Percentiles rank a stretch among this genome's conserved stretches.
phyloP scores from a whole-genome alignment of 177 flowering plant species.

The Telopea speciosissima region DNA sequence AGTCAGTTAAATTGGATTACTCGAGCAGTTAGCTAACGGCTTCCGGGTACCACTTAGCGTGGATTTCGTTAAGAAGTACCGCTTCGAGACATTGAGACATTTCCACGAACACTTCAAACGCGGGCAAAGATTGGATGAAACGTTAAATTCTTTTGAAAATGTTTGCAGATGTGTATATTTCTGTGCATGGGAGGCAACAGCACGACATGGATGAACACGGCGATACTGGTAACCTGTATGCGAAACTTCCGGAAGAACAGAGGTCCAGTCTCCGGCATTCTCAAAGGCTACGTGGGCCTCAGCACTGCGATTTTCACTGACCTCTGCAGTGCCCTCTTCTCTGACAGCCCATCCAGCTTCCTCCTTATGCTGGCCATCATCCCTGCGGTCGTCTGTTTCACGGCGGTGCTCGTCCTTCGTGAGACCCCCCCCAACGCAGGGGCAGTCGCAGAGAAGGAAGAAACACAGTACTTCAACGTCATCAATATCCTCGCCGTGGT shows the following conservation, averaged over 20 bases:
- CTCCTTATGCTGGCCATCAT: conserved; percentile 64
- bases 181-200: conserved; percentile 92
- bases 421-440: conserved; percentile 38
- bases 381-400: conserved; percentile 61
- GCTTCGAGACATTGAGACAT: background rate
- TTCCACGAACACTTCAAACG: conserved; percentile 3
- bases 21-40: too few species aligned
- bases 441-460: conserved; percentile 9
- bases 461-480: conserved; percentile 23
- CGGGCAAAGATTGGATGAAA: too few species aligned
- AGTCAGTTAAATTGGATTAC: too few species aligned
- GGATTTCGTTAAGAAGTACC: background rate
- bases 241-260: conserved; percentile 74
- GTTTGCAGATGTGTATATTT: conserved; percentile 66
- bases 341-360: conserved; percentile 49
- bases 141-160: too few species aligned
- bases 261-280: conserved; percentile 86
- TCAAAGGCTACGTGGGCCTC: conserved; percentile 83
- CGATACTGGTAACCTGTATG: conserved; percentile 79
- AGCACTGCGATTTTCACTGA: conserved; percentile 96
- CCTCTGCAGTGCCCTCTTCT: conserved; percentile 58
- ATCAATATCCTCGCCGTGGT: conserved; percentile 5
- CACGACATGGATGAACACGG: conserved; percentile 98
- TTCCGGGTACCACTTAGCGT: too few species aligned
- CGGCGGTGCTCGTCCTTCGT: conserved; percentile 65